Percentiles rank a stretch among this genome's conserved stretches.
Evolutionary conservation across 805 yeast genomes (phyloP).

Genomic region (Candida nemodendra): DNA sequence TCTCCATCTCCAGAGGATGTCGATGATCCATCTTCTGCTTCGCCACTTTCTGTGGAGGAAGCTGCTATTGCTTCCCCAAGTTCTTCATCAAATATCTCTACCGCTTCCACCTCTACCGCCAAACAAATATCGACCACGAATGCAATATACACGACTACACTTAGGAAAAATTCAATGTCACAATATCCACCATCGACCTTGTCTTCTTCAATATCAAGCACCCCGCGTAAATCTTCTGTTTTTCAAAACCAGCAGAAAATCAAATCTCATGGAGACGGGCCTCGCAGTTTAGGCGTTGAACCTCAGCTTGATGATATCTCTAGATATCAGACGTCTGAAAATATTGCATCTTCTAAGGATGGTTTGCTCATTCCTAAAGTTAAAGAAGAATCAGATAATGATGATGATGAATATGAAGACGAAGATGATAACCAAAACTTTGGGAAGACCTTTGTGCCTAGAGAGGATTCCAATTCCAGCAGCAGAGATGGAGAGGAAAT

Average conservation of each 20-base stretch:
- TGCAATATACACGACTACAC: slow-evolving; percentile 20
- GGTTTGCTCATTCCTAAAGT: slow-evolving; percentile 19
- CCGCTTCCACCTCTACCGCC: slow-evolving; percentile 11
- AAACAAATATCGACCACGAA: slow-evolving; percentile 1
- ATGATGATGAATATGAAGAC: slow-evolving; percentile 18
- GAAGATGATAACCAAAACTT: slow-evolving; percentile 18
- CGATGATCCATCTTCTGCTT: slow-evolving; percentile 11
- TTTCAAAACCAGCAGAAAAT: slow-evolving; percentile 8
- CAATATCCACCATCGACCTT: slow-evolving; percentile 43
- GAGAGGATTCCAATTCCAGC: slow-evolving; percentile 7
- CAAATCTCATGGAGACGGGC: not conserved
- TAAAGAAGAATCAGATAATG: slow-evolving; percentile 15
- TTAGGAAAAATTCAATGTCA: slow-evolving; percentile 43
- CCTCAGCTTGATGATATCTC: not conserved
- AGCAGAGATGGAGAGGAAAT: slow-evolving; percentile 20
- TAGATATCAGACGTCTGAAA: slow-evolving; percentile 1
- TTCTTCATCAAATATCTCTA: slow-evolving; percentile 16
- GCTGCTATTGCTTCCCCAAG: slow-evolving; percentile 18
- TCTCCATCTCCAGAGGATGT: slow-evolving; percentile 18
- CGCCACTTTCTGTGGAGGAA: slow-evolving; percentile 19
- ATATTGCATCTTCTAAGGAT: slow-evolving; percentile 11
- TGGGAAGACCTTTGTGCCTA: slow-evolving; percentile 17
- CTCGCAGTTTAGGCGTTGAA: not conserved
- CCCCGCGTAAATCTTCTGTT: slow-evolving; percentile 14
- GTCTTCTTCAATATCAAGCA: slow-evolving; percentile 15